Conservation (phyloP, 352 stramenopile genomes). For the Saprolegnia diclina region DNA sequence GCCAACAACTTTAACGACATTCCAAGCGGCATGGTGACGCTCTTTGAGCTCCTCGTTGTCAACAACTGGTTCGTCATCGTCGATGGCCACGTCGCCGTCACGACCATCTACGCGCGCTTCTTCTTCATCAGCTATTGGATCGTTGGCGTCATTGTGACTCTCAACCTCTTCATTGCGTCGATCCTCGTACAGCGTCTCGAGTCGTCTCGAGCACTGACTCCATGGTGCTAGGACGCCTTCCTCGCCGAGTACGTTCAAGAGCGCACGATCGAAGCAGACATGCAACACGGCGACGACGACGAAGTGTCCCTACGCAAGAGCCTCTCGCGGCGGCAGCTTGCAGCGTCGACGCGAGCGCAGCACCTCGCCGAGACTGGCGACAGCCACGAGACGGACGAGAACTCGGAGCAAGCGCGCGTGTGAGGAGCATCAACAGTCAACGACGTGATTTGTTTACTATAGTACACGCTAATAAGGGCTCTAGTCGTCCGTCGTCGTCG, state of each 20-base stretch:
- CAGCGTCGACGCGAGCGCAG: not conserved
- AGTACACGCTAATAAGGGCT: constrained; percentile 4
- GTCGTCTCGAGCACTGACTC: not conserved
- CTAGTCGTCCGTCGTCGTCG: not conserved
- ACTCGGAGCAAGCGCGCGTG: not conserved
- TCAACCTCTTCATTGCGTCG: constrained; percentile 65
- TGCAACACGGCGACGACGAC: too few species aligned
- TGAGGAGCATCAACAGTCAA: not conserved
- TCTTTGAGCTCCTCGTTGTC: constrained; percentile 73
- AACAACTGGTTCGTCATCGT: constrained; percentile 79
- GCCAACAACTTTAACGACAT: constrained; percentile 81
- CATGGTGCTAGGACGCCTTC: not conserved
- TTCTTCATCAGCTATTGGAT: constrained; percentile 75
- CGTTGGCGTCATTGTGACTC: constrained; percentile 58
- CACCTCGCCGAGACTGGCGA: not conserved
- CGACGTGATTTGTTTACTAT: constrained; percentile 9
- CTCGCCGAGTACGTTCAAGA: not conserved
- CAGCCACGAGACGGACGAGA: not conserved
- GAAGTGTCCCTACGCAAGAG: too few species aligned
- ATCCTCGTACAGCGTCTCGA: constrained; percentile 24
- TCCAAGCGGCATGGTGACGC: constrained; percentile 43
- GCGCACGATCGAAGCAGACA: not conserved
- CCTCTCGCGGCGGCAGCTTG: too few species aligned
- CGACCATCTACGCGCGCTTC: constrained; percentile 45
- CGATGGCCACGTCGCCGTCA: constrained; percentile 52